Conservation (phyloP, 1,139 yeast genomes). For the Suhomyces wounanorum region DNA sequence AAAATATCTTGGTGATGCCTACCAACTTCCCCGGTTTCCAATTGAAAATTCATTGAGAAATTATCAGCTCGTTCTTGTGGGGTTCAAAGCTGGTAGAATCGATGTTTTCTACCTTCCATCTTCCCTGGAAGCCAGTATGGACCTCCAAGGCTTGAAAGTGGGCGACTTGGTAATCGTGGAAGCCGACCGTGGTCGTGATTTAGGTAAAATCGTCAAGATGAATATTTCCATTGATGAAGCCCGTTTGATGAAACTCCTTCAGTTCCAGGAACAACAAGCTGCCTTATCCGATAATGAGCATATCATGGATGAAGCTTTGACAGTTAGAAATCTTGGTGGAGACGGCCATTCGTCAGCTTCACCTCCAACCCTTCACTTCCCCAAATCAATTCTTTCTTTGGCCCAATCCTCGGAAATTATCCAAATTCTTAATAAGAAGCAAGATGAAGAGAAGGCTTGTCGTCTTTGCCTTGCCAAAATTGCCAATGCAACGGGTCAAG, state of each 20-base stretch:
- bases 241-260: constrained; percentile 53
- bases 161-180: constrained; percentile 91
- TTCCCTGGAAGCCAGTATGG: constrained; percentile 11
- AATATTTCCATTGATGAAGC: constrained; percentile 68
- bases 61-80: constrained; percentile 59
- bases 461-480: constrained; percentile 63
- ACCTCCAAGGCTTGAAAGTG: constrained; percentile 32
- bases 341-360: constrained; percentile 15
- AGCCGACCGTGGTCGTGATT: constrained; percentile 95
- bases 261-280: constrained; percentile 59
- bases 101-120: constrained; percentile 77
- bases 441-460: constrained; percentile 76
- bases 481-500: constrained; percentile 29
- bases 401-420: constrained; percentile 65
- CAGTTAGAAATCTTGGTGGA: constrained; percentile 25
- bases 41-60: constrained; percentile 36
- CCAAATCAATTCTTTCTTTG: constrained; percentile 75
- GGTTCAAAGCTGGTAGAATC: constrained; percentile 82
- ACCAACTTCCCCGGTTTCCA: constrained; percentile 47
- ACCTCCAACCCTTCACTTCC: constrained; percentile 52
- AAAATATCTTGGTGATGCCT: constrained; percentile 32
- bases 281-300: constrained; percentile 34
- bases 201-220: constrained; percentile 75
- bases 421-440: constrained; percentile 58
- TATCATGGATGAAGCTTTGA: constrained; percentile 23